Evolutionary conservation across 2,329 filamentous ascomycete species (phyloP).

Genomic region (Hypoxylon sp.): DNA sequence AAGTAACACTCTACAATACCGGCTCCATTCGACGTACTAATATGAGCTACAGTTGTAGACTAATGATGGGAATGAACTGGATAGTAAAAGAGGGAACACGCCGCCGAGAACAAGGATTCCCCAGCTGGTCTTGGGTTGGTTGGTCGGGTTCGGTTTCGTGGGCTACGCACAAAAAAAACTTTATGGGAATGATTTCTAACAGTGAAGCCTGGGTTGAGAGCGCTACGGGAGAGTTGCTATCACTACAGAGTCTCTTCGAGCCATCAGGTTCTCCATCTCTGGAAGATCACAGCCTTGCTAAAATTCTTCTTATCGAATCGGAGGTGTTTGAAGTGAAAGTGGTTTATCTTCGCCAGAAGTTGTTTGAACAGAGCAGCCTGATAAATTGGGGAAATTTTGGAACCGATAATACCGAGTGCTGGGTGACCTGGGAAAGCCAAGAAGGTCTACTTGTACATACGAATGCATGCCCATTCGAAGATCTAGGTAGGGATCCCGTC

Average conservation of each 20-base stretch:
- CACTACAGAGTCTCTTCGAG: not conserved
- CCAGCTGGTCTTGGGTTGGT: slow-evolving; percentile 11
- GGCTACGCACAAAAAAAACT: not conserved
- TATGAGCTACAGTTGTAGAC: too few species aligned
- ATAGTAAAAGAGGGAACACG: not conserved
- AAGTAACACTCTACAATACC: not conserved
- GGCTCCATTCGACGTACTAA: not conserved
- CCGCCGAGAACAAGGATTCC: not conserved
- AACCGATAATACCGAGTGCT: too few species aligned
- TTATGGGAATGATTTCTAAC: too few species aligned
- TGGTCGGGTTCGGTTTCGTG: not conserved
- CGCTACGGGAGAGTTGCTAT: not conserved
- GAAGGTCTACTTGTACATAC: not conserved
- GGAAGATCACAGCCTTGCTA: not conserved
- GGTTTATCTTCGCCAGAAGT: not conserved
- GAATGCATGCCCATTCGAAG: not conserved
- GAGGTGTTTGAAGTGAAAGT: not conserved
- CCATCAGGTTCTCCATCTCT: not conserved
- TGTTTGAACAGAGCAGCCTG: not conserved
- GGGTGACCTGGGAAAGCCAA: not conserved
- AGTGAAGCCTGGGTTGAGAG: too few species aligned
- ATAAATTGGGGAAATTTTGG: too few species aligned
- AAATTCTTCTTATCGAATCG: not conserved
- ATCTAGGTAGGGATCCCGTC: not conserved
- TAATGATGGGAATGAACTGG: not conserved